Base-by-base conservation (phyloP, 192 early-diverging fungal species). In the Backusella tuberculispora region DNA sequence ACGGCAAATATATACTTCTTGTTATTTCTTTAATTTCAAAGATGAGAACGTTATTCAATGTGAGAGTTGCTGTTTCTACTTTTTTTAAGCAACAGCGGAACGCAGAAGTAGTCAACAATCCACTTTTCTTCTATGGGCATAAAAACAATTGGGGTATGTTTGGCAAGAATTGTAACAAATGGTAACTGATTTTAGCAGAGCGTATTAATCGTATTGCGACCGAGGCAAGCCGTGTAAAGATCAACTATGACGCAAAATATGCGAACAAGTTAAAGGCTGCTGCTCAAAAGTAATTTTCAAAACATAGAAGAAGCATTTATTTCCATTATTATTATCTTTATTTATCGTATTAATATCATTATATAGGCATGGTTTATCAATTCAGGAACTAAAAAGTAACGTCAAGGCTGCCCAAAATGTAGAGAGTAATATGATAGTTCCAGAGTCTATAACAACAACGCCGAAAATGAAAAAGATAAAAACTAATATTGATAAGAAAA, bases 231-330 rank as follows among this genome's bases (percentile, higher is more conserved):
- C 37, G 74, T 10, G 69, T 19, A 6, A 65, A 74, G 60, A 74
- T 74, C 47, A 68, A 75, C 53, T 78, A 78, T 69, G 80, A 82
- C 14, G 19, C 76, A 2, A 82, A 78, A 66, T 82, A 82, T 69
- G 80, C 76, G 19, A 70, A 75, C 42, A 82, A 82, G 40, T 64
- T 82, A 3, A 78, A 72, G 50, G 45, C 75, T 60, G 66, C 56
- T 5, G 80, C 80, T 21, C 42, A 74, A 50, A 77, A 82, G 80
- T 82, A 73, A 75, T 74, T 68, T 24, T 7, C 6, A 14, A 53
- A n/a, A 19, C 13, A 37, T 34, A 34, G 0, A 2, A 34, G 2
- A 48, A 72, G 6, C 34, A 66, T 64, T 17, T 19, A 7, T 40
- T 19, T 4, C 6, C 17, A 5, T 50, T 50, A n/a, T 15, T 50